These are phyloP conservation scores for Coemansia sp. DNA, from an alignment of 192 early-diverging fungal genomes.

Conservation along the genomic window DNA sequence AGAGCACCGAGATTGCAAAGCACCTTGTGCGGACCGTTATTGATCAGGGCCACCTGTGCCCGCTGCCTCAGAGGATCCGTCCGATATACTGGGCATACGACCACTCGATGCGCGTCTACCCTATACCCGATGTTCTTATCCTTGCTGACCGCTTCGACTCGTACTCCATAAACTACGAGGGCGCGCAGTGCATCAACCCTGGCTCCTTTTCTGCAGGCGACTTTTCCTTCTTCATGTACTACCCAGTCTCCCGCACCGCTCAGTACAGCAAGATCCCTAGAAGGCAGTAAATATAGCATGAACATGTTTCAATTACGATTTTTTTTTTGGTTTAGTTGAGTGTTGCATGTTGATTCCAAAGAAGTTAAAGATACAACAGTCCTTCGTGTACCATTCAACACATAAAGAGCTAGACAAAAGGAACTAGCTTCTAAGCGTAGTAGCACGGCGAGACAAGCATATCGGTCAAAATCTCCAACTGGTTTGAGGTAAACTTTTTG, in stretches of 20 bases:
- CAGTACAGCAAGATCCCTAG: constrained; percentile 51
- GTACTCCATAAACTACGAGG: constrained; percentile 76
- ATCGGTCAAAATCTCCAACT: constrained; percentile 80
- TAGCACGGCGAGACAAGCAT: constrained; percentile 87
- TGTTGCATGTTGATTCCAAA: no score
- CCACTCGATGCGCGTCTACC: constrained; percentile 84
- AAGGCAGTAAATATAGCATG: no score
- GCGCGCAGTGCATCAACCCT: constrained; percentile 79
- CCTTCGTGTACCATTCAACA: no score
- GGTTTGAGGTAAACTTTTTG: constrained; percentile 69
- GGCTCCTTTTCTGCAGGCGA: constrained; percentile 65
- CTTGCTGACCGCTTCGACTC: constrained; percentile 83
- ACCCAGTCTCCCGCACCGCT: constrained; percentile 59
- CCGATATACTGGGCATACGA: constrained; percentile 82
- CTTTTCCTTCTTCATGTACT: constrained; percentile 72
- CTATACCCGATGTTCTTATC: constrained; percentile 80
- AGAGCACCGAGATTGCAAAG: constrained; percentile 47
- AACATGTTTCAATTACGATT: not conserved
- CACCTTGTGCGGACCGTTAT: constrained; percentile 76
- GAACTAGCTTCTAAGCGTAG: constrained; percentile 59
- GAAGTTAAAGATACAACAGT: not conserved
- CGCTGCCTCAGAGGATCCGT: constrained; percentile 72
- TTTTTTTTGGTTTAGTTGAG: not conserved
- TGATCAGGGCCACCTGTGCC: constrained; percentile 82
- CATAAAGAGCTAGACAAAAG: not conserved